phyloP scores from a whole-genome alignment of 495 filamentous ascomycete genomes.

The Penicillium longicatenatum region DNA sequence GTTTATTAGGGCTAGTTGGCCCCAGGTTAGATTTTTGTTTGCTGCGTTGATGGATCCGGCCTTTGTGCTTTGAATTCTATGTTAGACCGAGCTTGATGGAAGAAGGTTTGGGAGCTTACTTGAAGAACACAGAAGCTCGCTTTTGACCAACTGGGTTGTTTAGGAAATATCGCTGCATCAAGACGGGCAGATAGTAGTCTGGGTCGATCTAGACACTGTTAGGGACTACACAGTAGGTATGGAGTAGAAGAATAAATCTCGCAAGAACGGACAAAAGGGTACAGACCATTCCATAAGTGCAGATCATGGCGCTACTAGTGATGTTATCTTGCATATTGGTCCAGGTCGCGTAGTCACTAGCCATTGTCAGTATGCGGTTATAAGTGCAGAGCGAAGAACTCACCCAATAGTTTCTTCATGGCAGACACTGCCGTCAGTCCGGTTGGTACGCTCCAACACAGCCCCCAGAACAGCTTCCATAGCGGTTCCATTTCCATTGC shows the following conservation, averaged over 20 bases:
- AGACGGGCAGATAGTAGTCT: slow-evolving; percentile 60
- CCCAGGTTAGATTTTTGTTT: slow-evolving; percentile 55
- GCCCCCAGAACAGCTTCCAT: slow-evolving; percentile 62
- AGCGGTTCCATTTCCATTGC: slow-evolving; percentile 54
- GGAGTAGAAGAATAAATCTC: not conserved
- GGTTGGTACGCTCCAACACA: slow-evolving; percentile 61
- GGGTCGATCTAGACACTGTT: slow-evolving; percentile 49
- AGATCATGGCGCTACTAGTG: slow-evolving; percentile 53
- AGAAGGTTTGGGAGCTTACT: slow-evolving; percentile 15
- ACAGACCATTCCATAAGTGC: slow-evolving; percentile 60
- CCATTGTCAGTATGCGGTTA: not conserved
- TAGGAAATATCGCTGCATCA: slow-evolving; percentile 62
- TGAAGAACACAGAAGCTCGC: slow-evolving; percentile 48
- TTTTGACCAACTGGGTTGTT: slow-evolving; percentile 44
- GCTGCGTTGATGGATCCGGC: slow-evolving; percentile 46
- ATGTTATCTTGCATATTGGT: slow-evolving; percentile 56
- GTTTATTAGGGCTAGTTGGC: slow-evolving; percentile 50
- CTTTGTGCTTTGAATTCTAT: slow-evolving; percentile 28
- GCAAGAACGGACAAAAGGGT: not conserved
- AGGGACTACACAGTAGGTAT: not conserved
- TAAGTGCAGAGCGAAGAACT: slow-evolving; percentile 2
- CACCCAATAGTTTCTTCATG: slow-evolving; percentile 67
- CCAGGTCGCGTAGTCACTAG: slow-evolving; percentile 61
- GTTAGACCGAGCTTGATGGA: slow-evolving; percentile 1
- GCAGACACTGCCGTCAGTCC: slow-evolving; percentile 58